These are phyloP conservation scores for Neurospora discreta DNA, from an alignment of 495 filamentous ascomycete genomes.

Conservation along the genomic window DNA sequence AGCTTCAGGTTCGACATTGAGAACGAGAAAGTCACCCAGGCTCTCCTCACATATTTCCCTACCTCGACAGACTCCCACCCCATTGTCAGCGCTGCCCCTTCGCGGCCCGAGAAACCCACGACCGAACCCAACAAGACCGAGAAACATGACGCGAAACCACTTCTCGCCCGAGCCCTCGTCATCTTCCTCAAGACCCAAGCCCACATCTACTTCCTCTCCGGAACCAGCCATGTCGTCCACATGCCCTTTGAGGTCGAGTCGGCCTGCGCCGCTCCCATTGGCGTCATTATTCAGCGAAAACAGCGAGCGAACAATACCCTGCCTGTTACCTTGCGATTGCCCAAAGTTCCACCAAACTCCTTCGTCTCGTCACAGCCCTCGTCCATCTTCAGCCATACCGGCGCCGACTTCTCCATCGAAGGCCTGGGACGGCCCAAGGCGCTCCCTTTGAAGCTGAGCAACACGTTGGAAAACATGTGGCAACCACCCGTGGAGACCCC, in stretches of 20 bases:
- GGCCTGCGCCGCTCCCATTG: conserved; percentile 69
- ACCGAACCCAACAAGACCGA: background rate
- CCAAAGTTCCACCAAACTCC: conserved; percentile 62
- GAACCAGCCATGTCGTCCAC: conserved; percentile 80
- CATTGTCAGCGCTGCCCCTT: background rate
- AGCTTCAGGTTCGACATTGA: conserved; percentile 81
- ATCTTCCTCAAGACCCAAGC: conserved; percentile 88
- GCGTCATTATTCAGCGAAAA: conserved; percentile 77
- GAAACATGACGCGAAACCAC: conserved; percentile 8
- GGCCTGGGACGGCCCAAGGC: conserved; percentile 38
- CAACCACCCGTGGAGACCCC: conserved; percentile 32
- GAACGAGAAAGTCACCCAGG: conserved; percentile 72
- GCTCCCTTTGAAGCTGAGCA: conserved; percentile 32
- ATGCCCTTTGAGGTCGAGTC: conserved; percentile 89
- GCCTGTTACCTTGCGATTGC: conserved; percentile 37
- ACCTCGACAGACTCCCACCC: conserved; percentile 31
- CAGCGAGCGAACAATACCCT: conserved; percentile 26
- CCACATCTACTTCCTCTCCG: conserved; percentile 84
- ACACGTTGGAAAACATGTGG: conserved; percentile 38
- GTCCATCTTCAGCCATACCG: conserved; percentile 29
- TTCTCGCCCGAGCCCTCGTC: conserved; percentile 61
- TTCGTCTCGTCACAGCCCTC: conserved; percentile 56
- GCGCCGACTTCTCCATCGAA: conserved; percentile 41
- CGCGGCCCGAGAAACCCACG: background rate
- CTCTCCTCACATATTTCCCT: conserved; percentile 73